Percentiles rank a stretch among this genome's conserved stretches.
phyloP scores from a whole-genome alignment of 192 early-diverging fungal species.

The Coemansia sp. region DNA sequence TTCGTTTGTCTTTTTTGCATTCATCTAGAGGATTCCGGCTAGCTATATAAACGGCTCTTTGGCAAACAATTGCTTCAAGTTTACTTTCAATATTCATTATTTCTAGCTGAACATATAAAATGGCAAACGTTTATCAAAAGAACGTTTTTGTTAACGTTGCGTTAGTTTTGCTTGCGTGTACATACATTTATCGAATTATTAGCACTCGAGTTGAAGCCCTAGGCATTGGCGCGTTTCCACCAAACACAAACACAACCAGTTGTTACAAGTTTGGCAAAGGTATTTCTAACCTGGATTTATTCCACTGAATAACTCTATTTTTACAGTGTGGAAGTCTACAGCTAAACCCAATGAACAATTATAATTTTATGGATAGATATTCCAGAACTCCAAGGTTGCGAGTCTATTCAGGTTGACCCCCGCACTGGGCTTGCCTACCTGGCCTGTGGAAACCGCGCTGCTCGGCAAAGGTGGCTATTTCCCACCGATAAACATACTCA shows the following conservation, averaged over 20 bases:
- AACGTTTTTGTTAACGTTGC: constrained; percentile 31
- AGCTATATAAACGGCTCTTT: background rate
- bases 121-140: constrained; percentile 11
- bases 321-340: background rate
- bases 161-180: constrained; percentile 15
- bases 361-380: constrained; percentile 21
- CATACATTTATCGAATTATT: constrained; percentile 25
- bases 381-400: constrained; percentile 54
- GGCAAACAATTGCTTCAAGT: background rate
- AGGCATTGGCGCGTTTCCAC: constrained; percentile 34
- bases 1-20: no score
- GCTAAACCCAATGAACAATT: background rate
- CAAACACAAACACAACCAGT: constrained; percentile 28
- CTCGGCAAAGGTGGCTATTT: constrained; percentile 53
- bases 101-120: background rate
- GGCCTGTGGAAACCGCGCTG: constrained; percentile 54
- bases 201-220: constrained; percentile 28
- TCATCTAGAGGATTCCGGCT: background rate
- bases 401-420: constrained; percentile 58
- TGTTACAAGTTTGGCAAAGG: constrained; percentile 47
- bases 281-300: constrained; percentile 5
- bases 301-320: background rate
- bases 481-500: constrained; percentile 23
- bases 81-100: background rate
- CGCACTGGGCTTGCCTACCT: constrained; percentile 55